A percentile compares a stretch with the other conserved stretches of the same genome.
Evolutionary conservation across 1,284 basidiomycete species (phyloP).

Genomic region (Kalmanozyma brasiliensis): DNA sequence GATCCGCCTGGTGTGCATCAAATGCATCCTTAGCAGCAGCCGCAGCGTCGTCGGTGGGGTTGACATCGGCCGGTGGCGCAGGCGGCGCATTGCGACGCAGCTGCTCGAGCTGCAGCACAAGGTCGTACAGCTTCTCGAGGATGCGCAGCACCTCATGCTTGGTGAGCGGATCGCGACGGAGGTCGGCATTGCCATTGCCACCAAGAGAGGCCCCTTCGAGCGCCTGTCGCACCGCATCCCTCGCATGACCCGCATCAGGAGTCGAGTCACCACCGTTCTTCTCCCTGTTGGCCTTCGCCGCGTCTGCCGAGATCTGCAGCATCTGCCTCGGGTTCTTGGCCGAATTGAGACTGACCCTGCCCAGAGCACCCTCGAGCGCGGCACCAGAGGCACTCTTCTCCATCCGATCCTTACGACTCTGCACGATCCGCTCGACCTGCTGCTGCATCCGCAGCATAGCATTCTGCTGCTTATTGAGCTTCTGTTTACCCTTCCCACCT

Average conservation of each 20-base stretch:
- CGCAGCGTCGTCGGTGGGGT: constrained; percentile 69
- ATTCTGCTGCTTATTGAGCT: constrained; percentile 74
- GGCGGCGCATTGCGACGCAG: constrained; percentile 81
- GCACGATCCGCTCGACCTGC: constrained; percentile 96
- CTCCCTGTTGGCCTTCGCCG: constrained; percentile 35
- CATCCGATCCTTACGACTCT: constrained; percentile 79
- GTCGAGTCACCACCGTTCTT: constrained; percentile 20
- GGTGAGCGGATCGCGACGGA: constrained; percentile 73
- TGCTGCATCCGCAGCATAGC: constrained; percentile 97
- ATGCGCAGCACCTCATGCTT: constrained; percentile 81
- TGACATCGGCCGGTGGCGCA: constrained; percentile 33
- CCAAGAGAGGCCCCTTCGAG: constrained; percentile 60
- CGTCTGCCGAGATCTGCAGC: constrained; percentile 79
- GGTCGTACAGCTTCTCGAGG: constrained; percentile 87
- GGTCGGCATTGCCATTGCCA: constrained; percentile 71
- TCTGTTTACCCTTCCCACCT: constrained; percentile 49
- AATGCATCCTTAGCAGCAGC: constrained; percentile 21
- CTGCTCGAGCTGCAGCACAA: constrained; percentile 86
- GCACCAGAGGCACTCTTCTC: constrained; percentile 59
- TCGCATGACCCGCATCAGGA: constrained; percentile 33
- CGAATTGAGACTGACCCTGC: constrained; percentile 88
- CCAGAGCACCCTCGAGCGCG: constrained; percentile 89
- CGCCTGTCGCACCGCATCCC: constrained; percentile 61
- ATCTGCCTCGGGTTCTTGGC: constrained; percentile 94
- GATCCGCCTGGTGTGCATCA: constrained; percentile 44